Percentiles rank a stretch among this genome's conserved stretches.
Evolutionary conservation across 2,329 filamentous ascomycete genomes (phyloP).

Genomic region (Trichoderma sp.): DNA sequence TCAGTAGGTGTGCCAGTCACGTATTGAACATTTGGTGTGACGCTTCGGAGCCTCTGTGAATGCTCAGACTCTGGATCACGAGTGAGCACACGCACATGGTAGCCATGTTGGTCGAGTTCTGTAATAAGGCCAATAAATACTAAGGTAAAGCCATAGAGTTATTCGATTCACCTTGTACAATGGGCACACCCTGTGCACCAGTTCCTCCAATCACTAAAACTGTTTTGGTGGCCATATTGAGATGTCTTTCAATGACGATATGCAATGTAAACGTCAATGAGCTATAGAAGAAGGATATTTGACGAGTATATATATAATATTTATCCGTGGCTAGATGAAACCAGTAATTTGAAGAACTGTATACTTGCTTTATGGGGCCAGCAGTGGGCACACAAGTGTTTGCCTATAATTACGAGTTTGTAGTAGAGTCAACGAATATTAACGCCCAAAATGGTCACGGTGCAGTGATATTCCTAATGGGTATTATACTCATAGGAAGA

Average conservation of each 20-base stretch:
- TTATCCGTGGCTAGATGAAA: neutral
- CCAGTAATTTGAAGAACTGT: neutral
- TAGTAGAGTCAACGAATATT: neutral
- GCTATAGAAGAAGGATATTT: neutral
- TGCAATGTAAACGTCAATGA: neutral
- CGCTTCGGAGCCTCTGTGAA: neutral
- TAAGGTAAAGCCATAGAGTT: neutral
- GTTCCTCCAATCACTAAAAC: neutral
- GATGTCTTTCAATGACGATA: neutral
- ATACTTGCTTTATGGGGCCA: neutral
- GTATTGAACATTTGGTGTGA: neutral
- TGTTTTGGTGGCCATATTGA: neutral
- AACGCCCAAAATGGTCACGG: neutral
- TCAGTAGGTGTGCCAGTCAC: neutral
- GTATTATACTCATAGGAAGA: neutral
- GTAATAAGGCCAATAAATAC: neutral
- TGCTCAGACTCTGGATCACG: neutral
- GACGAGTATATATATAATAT: neutral
- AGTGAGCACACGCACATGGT: neutral
- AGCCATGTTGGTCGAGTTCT: neutral
- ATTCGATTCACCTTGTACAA: neutral
- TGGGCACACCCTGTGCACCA: neutral
- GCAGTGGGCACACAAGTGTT: neutral
- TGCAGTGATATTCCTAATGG: neutral
- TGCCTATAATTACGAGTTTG: neutral